Evolutionary conservation across 805 yeast genomes (phyloP), one percentile per base, ranked within the genome.

Genomic region (Komagataella populi): DNA sequence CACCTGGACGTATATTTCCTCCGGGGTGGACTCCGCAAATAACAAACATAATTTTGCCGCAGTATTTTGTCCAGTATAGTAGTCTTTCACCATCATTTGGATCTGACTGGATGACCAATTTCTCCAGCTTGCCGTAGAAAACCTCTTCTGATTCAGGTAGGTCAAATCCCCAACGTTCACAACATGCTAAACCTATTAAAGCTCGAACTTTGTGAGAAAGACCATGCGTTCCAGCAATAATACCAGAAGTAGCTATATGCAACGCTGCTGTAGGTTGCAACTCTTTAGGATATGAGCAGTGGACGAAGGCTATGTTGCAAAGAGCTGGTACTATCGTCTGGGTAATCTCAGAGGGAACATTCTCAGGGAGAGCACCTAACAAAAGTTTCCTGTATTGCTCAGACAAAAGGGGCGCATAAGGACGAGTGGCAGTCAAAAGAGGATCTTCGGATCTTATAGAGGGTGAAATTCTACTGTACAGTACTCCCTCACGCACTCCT

Each of bases 121-220:
- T 72, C 56, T 77, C 80, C 44, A 80, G 61, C 6, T 68, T 66
- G 8, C 69, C 62, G 56, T 75, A 75, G 57, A 70, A 74, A 18
- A 55, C 62, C 51, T 71, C 75, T 55, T 80, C 82, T 48, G 68
- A 65, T 45, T 76, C 78, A 14, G 87, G 84, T 12, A 84, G 68
- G 55, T 83, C 88, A 3, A 85, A 87, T 43, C 91, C 91, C 91
- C 91, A 85, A 56, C 93, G 70, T 57, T 83, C 87, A 66, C 88
- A 81, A 23, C 84, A 67, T 2, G 88, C 86, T 30, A 84, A 74
- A 0, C 91, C 91, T 10, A 84, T 73, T 48, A 85, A 65, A 0
- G 87, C 88, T 51, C 90, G 69, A 2, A 80, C 80, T 56, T 81
- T 73, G 61, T 85, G 91, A 1, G 87, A 78, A 48, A 84, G 64